These are phyloP conservation scores for Cardamine resedifolia DNA, from an alignment of 345 rosid species.

Conservation along the genomic window DNA sequence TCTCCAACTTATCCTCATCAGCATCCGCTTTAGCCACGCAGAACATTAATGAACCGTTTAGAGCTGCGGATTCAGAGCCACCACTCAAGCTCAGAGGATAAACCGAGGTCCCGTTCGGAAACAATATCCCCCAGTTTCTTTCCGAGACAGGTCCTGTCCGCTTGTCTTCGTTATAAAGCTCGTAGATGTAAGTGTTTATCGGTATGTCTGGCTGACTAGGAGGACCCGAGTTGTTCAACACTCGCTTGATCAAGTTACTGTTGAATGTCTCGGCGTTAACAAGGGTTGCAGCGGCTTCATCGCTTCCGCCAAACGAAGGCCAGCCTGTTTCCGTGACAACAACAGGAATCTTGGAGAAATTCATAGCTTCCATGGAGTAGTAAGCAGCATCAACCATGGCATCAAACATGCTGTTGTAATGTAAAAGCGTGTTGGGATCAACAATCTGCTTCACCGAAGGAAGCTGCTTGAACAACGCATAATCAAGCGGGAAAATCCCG, in stretches of 20 bases:
- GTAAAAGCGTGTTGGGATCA: constrained; percentile 93
- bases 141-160: constrained; percentile 72
- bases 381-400: constrained; percentile 98
- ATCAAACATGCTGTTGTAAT: constrained; percentile 91
- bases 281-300: constrained; percentile 72
- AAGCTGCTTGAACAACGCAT: constrained; percentile 74
- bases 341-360: constrained; percentile 69
- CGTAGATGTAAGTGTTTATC: constrained; percentile 76
- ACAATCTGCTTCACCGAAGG: constrained; percentile 88
- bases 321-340: constrained; percentile 94
- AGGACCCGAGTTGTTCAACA: constrained; percentile 82
- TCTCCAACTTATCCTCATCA: constrained; percentile 62
- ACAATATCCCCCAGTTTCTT: constrained; percentile 84
- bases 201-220: constrained; percentile 75
- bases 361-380: constrained; percentile 73
- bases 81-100: constrained; percentile 59
- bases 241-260: constrained; percentile 67
- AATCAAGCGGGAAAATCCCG: constrained; percentile 88
- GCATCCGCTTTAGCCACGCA: constrained; percentile 79
- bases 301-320: constrained; percentile 86
- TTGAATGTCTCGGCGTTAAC: constrained; percentile 78
- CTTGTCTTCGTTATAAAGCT: constrained; percentile 87
- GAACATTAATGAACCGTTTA: constrained; percentile 57
- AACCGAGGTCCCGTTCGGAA: constrained; percentile 70
- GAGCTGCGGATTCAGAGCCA: constrained; percentile 31